Evolutionary conservation across 805 yeast species (phyloP).

Genomic region (Candida nemodendra): DNA sequence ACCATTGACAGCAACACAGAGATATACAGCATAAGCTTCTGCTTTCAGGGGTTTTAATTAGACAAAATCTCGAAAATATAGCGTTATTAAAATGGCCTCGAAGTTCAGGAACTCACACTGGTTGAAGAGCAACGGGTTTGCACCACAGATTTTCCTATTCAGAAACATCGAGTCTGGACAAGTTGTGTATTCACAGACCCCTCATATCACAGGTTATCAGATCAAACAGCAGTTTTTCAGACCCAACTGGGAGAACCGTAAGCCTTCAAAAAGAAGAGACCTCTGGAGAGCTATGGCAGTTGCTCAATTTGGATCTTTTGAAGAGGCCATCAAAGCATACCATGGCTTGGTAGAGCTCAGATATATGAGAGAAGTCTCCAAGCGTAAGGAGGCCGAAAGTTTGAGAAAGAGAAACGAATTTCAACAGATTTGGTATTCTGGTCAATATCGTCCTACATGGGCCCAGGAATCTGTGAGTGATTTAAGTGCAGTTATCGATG

Average conservation of each 20-base stretch:
- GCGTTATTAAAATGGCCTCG: constrained; percentile 28
- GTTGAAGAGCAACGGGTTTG: constrained; percentile 59
- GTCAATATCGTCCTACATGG: constrained; percentile 86
- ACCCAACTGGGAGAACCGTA: constrained; percentile 88
- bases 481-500: constrained; percentile 65
- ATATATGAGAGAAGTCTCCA: constrained; percentile 64
- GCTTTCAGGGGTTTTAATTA: neutral
- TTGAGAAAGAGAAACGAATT: constrained; percentile 71
- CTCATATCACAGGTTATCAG: constrained; percentile 55
- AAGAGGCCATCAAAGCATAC: constrained; percentile 68
- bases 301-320: constrained; percentile 60
- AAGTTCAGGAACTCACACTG: constrained; percentile 56
- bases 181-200: constrained; percentile 83
- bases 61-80: constrained; percentile 5
- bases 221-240: constrained; percentile 69
- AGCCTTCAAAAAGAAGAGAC: constrained; percentile 78
- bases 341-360: constrained; percentile 73
- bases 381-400: constrained; percentile 56
- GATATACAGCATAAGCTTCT: too few species aligned
- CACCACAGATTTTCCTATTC: constrained; percentile 81
- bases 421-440: constrained; percentile 83
- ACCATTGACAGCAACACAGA: too few species aligned
- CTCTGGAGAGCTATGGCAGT: constrained; percentile 91
- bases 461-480: constrained; percentile 92
- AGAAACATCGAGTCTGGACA: constrained; percentile 88